Evolutionary conservation across 1,139 yeast species (phyloP), one percentile per base, ranked within the genome.

Genomic region (Nakaseomyces nivariensis): DNA sequence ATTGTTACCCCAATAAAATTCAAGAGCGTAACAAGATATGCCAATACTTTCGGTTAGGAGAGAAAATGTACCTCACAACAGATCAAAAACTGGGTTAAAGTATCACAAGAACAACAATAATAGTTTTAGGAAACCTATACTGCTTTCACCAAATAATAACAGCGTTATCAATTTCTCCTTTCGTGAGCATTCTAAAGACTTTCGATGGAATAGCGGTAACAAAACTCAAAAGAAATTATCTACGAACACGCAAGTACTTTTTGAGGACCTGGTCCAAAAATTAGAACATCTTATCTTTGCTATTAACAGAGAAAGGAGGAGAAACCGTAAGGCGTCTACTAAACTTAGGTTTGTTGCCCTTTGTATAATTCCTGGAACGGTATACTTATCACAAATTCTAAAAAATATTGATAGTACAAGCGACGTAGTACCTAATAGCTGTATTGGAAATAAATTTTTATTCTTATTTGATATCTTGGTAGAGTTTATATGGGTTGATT

Each of bases 401-500:
- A 10, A 38, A 2, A 13, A 24, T 24, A 1, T 38, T n/a, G 13
- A 25, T 6, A 5, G 5, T 24, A 33, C 38, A 17, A 4, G 38
- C n/a, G 10, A 10, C 2, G 24, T 13, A 13, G 25, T 17, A 10
- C 31, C 42, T 3, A n/a, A 25, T 11, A 22, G 42, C 11, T 41
- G n/a, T 25, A 4, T 27, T 9, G 25, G 44, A 5, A 27, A 29
- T 24, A 41, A 41, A 11, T n/a, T 41, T 5, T 29, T 41, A 17
- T 41, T 41, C 25, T 34, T 41, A 7, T 27, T 41, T 41, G 44
- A 41, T 7, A 5, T 41, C n/a, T 34, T 41, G 4, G 34, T 41
- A 27, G 44, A 41, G 34, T 41, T 41, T 17, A 41, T 41, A 8
- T 41, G 44, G 44, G 34, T 25, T 6, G 44, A 41, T 9, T 11